Evolutionary conservation across 257 asterid species (phyloP).

Genomic region (Ilex aquifolium): DNA sequence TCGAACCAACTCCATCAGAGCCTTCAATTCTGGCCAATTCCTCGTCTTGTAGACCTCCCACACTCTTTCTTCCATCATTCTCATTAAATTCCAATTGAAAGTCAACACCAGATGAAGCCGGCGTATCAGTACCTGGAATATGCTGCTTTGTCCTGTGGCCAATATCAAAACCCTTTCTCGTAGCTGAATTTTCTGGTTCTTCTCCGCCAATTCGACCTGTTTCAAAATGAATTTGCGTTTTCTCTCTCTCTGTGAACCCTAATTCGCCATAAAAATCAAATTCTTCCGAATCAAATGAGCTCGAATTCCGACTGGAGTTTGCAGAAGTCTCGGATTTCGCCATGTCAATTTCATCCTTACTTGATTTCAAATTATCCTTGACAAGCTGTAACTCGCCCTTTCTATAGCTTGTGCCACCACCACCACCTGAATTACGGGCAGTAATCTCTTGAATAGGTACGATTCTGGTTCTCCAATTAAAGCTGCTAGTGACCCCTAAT

Average conservation of each 20-base stretch:
- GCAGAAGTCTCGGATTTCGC: slow-evolving; percentile 4
- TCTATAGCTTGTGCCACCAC: no score
- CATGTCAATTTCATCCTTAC: no score
- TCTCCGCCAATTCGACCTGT: slow-evolving; percentile 3
- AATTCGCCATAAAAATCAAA: slow-evolving; percentile 16
- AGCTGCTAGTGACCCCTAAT: no score
- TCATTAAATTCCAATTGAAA: slow-evolving; percentile 17
- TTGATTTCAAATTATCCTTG: no score
- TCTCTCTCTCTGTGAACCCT: slow-evolving; percentile 13
- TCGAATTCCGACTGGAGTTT: slow-evolving; percentile 8
- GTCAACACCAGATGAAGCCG: slow-evolving; percentile 19
- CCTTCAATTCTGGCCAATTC: slow-evolving; percentile 7
- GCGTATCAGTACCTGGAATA: slow-evolving; percentile 5
- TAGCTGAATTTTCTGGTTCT: slow-evolving; percentile 7
- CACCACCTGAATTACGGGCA: no score
- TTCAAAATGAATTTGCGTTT: slow-evolving; percentile 7
- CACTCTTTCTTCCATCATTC: slow-evolving; percentile 11
- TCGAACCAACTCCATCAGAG: slow-evolving; percentile 2
- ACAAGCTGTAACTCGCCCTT: no score
- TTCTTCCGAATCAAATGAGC: slow-evolving; percentile 18
- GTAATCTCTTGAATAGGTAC: no score
- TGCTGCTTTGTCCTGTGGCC: no score
- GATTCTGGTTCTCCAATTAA: no score
- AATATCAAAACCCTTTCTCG: slow-evolving; percentile 9
- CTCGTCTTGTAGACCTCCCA: slow-evolving; percentile 15